phyloP scores from a whole-genome alignment of 2,329 filamentous ascomycete genomes.

The Alternaria brassicae region DNA sequence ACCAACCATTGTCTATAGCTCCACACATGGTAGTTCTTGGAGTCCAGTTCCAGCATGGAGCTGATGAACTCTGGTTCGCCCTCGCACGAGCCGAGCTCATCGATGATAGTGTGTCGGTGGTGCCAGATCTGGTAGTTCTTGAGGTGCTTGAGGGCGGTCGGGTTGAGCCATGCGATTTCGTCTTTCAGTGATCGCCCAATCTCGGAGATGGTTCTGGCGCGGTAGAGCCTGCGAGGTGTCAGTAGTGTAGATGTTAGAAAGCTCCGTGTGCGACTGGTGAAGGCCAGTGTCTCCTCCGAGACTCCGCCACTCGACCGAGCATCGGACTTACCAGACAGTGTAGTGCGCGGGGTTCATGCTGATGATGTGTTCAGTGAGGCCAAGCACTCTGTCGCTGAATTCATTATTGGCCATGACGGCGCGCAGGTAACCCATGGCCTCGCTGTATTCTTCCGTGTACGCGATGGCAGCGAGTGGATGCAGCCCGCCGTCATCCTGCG shows the following conservation, averaged over 20 bases:
- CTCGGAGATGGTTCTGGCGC: constrained; percentile 76
- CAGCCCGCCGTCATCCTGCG: constrained; percentile 77
- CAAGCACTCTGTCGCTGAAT: constrained; percentile 77
- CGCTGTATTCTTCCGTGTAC: constrained; percentile 87
- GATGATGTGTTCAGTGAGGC: constrained; percentile 88
- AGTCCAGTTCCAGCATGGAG: constrained; percentile 81
- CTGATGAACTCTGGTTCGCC: constrained; percentile 79
- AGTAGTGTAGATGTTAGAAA: constrained; percentile 17
- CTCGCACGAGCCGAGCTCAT: constrained; percentile 63
- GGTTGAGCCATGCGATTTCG: constrained; percentile 87
- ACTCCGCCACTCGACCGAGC: neutral
- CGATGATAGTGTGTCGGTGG: constrained; percentile 66
- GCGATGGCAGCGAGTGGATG: constrained; percentile 89
- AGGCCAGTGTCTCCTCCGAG: constrained; percentile 6
- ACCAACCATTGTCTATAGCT: constrained; percentile 86
- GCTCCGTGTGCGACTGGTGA: neutral
- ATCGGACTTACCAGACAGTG: constrained; percentile 77
- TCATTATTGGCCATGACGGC: constrained; percentile 92
- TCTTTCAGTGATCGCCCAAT: constrained; percentile 69
- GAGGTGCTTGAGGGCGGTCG: constrained; percentile 79
- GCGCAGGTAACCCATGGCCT: constrained; percentile 91
- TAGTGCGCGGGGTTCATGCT: constrained; percentile 95
- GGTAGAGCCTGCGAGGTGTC: constrained; percentile 71
- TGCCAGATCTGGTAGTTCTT: constrained; percentile 99
- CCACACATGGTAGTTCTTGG: constrained; percentile 99